Base-by-base conservation (phyloP, 768 basidiomycete species). In the Boletus sensibilis region DNA sequence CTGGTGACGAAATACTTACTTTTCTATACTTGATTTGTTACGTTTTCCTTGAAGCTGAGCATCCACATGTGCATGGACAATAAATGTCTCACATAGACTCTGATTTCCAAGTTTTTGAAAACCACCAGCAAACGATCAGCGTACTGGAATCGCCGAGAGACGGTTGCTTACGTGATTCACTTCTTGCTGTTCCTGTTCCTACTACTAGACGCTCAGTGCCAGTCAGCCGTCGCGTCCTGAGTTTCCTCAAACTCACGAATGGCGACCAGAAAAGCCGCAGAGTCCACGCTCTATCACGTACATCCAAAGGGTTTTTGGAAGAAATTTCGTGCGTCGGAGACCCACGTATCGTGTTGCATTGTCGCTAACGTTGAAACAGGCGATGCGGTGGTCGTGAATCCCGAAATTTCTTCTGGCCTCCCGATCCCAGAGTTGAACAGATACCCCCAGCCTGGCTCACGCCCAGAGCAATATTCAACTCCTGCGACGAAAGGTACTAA, bases 231-330 rank as follows among this genome's bases (percentile, higher is more conserved):
- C n/a, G n/a, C 21, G 42, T 41, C 52, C 52, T 41, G 46, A 40
- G 38, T 46, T 67, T 48, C 38, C 48, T 53, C 27, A n/a, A 34
- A 52, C 57, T 63, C 54, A 60, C 62, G 71, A 71, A 89, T 89
- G 86, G 84, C 88, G 55, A 81, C 81, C 58, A 89, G 84, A 77
- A 92, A 86, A 75, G 85, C 80, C 29, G 91, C 92, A 61, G 92
- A 97, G 68, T 86, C 88, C 37, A 94, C 91, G 3, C 81, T 93
- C 43, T 97, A 97, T 74, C 94, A 97, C 69, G 82, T 93, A 64
- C 84, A 83, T 65, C 87, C 90, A 25, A 86, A 88, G 73, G 94
- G 94, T 10, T 95, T 96, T 72, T 96, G 94, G 94, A 96, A 95
- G 84, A 93, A 90, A 78, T 93, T 97, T 68, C 85, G 94, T 94